A percentile compares a stretch with the other conserved stretches of the same genome.
Evolutionary conservation across 805 yeast species (phyloP).

Genomic region (Kluyveromyces aestuarii): DNA sequence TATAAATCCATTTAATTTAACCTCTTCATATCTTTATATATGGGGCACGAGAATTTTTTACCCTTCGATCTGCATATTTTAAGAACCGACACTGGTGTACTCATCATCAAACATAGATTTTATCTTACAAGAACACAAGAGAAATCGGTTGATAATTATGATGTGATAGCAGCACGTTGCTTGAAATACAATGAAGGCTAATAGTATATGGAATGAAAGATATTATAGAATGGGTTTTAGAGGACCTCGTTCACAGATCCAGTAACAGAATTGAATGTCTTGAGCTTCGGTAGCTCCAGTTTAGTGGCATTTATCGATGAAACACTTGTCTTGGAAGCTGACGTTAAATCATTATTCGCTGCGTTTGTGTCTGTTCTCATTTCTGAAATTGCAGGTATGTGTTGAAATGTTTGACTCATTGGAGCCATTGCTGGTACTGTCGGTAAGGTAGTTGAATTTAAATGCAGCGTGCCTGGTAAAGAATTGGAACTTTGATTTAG

Average conservation of each 20-base stretch:
- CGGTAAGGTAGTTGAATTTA: neutral
- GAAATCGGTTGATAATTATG: too few species aligned
- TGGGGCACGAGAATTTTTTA: too few species aligned
- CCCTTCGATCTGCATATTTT: too few species aligned
- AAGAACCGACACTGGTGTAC: too few species aligned
- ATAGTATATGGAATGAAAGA: too few species aligned
- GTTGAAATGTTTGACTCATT: neutral
- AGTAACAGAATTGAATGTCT: constrained; percentile 21
- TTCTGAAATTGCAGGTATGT: neutral
- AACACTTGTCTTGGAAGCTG: neutral
- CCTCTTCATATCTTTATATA: too few species aligned
- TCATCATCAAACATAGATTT: too few species aligned
- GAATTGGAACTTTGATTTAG: neutral
- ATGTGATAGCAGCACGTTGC: too few species aligned
- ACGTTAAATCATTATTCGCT: neutral
- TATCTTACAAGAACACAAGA: too few species aligned
- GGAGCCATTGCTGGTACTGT: neutral
- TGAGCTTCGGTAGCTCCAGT: constrained; percentile 17
- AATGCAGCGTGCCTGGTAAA: neutral
- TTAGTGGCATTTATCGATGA: neutral
- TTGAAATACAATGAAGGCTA: too few species aligned
- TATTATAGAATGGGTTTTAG: neutral
- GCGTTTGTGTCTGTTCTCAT: neutral
- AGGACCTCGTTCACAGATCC: constrained; percentile 15
- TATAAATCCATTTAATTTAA: too few species aligned